Evolutionary conservation across 2,329 filamentous ascomycete genomes (phyloP).

Genomic region (Cladosporium cucumerinum): DNA sequence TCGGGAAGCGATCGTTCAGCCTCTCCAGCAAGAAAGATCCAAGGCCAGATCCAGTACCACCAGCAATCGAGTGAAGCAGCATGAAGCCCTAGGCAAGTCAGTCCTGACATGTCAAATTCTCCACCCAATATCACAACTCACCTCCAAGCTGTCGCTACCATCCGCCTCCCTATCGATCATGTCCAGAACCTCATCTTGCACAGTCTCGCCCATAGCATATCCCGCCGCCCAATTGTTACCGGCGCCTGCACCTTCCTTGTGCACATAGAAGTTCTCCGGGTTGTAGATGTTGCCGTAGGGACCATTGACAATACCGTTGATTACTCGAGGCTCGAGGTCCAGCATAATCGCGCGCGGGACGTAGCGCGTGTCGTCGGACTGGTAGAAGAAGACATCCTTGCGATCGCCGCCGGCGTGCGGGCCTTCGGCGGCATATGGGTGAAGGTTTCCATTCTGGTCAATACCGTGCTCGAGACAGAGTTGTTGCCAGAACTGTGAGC

Average conservation of each 20-base stretch:
- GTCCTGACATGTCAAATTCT: not conserved
- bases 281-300: slow-evolving; percentile 99
- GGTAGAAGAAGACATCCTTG: slow-evolving; percentile 99
- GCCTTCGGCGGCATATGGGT: slow-evolving; percentile 88
- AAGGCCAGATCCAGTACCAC: slow-evolving; percentile 92
- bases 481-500: slow-evolving; percentile 98
- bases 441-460: slow-evolving; percentile 92
- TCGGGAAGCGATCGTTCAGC: slow-evolving; percentile 95
- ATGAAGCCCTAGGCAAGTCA: slow-evolving; percentile 67
- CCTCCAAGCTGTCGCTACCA: slow-evolving; percentile 91
- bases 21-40: slow-evolving; percentile 92
- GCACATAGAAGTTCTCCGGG: slow-evolving; percentile 97
- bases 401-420: slow-evolving; percentile 70
- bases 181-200: slow-evolving; percentile 96
- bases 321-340: slow-evolving; percentile 89
- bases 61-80: slow-evolving; percentile 96
- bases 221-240: slow-evolving; percentile 99
- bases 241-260: slow-evolving; percentile 87
- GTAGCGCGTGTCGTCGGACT: slow-evolving; percentile 96
- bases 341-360: slow-evolving; percentile 94
- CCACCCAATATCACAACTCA: slow-evolving; percentile 39
- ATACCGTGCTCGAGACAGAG: slow-evolving; percentile 97
- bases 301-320: slow-evolving; percentile 87
- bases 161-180: slow-evolving; percentile 99
- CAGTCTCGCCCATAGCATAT: slow-evolving; percentile 85